Evolutionary conservation across 1,284 basidiomycete species (phyloP).

Genomic region (Marasmius tenuissimus): DNA sequence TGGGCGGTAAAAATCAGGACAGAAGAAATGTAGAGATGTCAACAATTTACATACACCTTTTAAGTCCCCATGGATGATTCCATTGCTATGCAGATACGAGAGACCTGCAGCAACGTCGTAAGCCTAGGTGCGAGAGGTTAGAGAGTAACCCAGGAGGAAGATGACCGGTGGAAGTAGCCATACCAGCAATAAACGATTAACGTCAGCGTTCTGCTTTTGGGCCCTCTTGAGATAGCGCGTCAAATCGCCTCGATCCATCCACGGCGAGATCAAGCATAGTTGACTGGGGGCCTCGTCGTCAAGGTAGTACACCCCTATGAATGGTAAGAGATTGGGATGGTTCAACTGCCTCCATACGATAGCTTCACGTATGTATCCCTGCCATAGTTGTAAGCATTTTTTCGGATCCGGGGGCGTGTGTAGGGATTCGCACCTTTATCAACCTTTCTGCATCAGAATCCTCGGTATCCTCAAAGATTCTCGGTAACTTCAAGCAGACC

Average conservation of each 20-base stretch:
- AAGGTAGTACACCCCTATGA: neutral
- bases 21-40: neutral
- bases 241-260: constrained; percentile 35
- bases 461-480: no score
- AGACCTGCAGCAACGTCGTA: constrained; percentile 30
- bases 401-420: no score
- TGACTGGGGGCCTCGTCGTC: neutral
- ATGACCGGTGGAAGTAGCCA: neutral
- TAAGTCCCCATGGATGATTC: constrained; percentile 37
- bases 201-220: constrained; percentile 3
- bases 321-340: neutral
- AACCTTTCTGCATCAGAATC: no score
- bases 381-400: neutral
- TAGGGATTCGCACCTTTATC: no score
- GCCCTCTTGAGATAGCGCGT: constrained; percentile 20
- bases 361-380: neutral
- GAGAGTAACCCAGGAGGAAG: neutral
- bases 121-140: constrained; percentile 12
- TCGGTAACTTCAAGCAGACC: no score
- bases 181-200: constrained; percentile 23
- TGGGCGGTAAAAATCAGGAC: neutral
- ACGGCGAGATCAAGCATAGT: constrained; percentile 20
- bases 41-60: constrained; percentile 30
- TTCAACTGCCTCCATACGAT: neutral
- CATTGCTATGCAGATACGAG: constrained; percentile 30